Base-by-base conservation (phyloP, 2,329 filamentous ascomycete species). In the Colletotrichum magnum region DNA sequence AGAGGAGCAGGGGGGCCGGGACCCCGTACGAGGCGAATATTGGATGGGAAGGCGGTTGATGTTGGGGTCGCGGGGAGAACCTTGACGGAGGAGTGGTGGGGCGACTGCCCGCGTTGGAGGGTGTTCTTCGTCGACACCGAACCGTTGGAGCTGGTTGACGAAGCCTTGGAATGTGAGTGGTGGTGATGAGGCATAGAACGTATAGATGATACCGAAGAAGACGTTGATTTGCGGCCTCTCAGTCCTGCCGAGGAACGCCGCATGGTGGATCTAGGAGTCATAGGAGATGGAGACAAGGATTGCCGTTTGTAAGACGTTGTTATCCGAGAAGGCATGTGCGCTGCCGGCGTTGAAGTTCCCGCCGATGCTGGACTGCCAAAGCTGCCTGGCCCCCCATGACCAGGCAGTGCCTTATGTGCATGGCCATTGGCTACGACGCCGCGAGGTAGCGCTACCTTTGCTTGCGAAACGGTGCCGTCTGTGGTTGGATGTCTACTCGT, bases 31-130 rank as follows among this genome's bases (percentile, higher is more conserved):
- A 98, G 85, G 3, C 95, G 91, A 69, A 98, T 93, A 73, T 95
- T 97, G 59, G 90, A 93, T 0, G 95, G 95, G 75, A 98, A 97
- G 1, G 89, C 84, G 16, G 86, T 85, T 3, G 88, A 83, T 0
- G 92, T 95, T 0, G 95, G 95, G 0, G 95, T 97, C 0, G 94
- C 93, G 1, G 96, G 95, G 3, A 98, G 89, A n/a, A 98, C 93
- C 81, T 98, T 98, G 75, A 98, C 92, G 0, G 94, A 97, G 0
- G 94, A 97, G 73, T 94, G 89, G 78, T 98, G 94, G 1, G 96
- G 95, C 3, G 92, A 95, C 26, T 93, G 90, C 15, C 88, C 88
- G 43, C 88, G 82, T 51, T 87, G 87, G 58, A 89, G 83, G 1
- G 89, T 90, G 16, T 89, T 92, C 75, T 91, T 92, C 3, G 89